Base-by-base conservation (phyloP, 1,284 basidiomycete genomes). In the Malassezia cuniculi region DNA sequence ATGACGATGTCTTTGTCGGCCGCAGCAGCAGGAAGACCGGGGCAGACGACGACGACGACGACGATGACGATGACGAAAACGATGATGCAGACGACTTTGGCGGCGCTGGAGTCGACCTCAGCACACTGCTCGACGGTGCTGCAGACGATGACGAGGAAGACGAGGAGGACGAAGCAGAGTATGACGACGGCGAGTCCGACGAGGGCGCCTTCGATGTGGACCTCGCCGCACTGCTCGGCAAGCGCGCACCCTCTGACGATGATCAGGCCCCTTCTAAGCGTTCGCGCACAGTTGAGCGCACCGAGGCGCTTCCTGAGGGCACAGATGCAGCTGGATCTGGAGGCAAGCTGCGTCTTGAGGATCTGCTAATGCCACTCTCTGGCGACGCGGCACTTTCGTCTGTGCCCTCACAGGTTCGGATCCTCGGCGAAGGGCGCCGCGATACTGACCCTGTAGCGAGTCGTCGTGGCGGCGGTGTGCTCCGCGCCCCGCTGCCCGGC, bases 401-500 rank as follows among this genome's bases (percentile, higher is more conserved):
- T 14, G 34, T 60, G 9, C 54, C 52, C 25, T 55, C 54, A 27
- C 36, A 20, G 27, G 55, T 55, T n/a, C 53, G 51, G 40, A 51
- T 42, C 10, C 54, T 54, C 24, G 38, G 35, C 21, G 39, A 38
- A 27, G 10, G 30, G 6, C 36, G 31, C 6, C 31, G 30, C 8
- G 22, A 32, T 10, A n/a, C 16, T 19, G 73, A 22, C 71, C 79
- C 39, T 69, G 73, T 12, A 71, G 76, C 7, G 71, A 74, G 54
- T 60, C 67, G 57, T 74, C 68, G 71, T 26, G 70, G 71, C 26
- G 60, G 70, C 17, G 77, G 78, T 41, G 76, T 81, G 0, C 72
- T 95, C 3, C 70, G 83, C 3, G 86, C 85, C 0, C 93, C 93
- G 0, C 72, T 95, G 1, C 85, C 86, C 3, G 78, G 79, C 18